Base-by-base conservation (phyloP, 1,284 basidiomycete genomes). In the Cryptococcus sp. region DNA sequence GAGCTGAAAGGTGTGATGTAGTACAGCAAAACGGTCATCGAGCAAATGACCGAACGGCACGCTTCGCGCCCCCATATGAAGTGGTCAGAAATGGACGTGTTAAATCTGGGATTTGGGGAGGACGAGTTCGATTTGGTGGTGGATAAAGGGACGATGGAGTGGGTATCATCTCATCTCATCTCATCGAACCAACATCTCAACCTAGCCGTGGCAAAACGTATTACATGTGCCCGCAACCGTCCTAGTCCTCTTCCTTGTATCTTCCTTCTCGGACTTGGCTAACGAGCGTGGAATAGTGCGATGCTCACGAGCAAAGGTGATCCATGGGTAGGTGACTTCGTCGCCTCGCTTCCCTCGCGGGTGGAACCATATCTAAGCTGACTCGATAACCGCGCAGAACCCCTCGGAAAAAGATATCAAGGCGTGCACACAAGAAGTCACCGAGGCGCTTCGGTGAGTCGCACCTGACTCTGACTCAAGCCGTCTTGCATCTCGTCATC, bases 61-160 rank as follows among this genome's bases (percentile, higher is more conserved):
- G 70, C 68, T 5, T 68, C 41, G 4, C 82, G 88, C 50, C 85
- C 88, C 2, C 82, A 85, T 56, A 93, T 96, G 91, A 80, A 84
- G 70, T 96, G 92, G 93, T 81, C 85, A 52, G 89, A 89, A 79
- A 94, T 92, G 88, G 93, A 95, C 69, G 85, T 95, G 22, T 83
- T 92, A 23, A 75, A 86, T 27, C 80, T 96, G 17, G 77, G 82
- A 27, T 91, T 93, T 62, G 83, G 83, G 0, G 81, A 86, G 54
- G 80, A 79, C 2, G 83, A 83, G 1, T 93, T 95, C 69, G 91
- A 95, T 71, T 81, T 95, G 45, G 90, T 87, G 0, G 88, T 96
- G 50, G 93, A 96, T 79, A 96, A 95, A 84, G 91, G 86, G 60
- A 94, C 91, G 0, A 93, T 95, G 91, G 93, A 94, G 74, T 74